These are phyloP conservation scores for Suhomyces tanzawaensis DNA, from an alignment of 805 yeast species.

Conservation along the genomic window DNA sequence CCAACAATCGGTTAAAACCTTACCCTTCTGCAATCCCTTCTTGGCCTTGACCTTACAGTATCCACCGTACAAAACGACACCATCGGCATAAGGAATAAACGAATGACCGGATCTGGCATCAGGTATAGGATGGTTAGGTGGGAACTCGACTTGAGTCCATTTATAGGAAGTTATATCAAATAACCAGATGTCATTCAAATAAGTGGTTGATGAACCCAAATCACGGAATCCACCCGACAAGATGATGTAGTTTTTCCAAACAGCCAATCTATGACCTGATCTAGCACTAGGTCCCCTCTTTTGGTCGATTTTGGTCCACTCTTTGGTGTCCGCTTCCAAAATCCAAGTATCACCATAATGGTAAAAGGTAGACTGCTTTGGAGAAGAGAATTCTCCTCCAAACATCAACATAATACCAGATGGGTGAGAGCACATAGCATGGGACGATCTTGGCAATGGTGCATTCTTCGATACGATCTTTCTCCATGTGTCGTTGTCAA, in stretches of 20 bases:
- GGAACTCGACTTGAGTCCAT: slow-evolving; percentile 88
- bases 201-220: slow-evolving; percentile 78
- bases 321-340: slow-evolving; percentile 76
- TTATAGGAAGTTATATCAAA: slow-evolving; percentile 86
- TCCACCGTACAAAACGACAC: slow-evolving; percentile 89
- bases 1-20: slow-evolving; percentile 86
- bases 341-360: slow-evolving; percentile 98
- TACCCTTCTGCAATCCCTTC: slow-evolving; percentile 87
- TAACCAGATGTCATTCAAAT: slow-evolving; percentile 84
- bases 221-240: slow-evolving; percentile 93
- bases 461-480: slow-evolving; percentile 74
- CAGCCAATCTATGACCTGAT: slow-evolving; percentile 87
- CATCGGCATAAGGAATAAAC: slow-evolving; percentile 72
- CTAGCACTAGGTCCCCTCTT: slow-evolving; percentile 79
- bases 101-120: slow-evolving; percentile 95
- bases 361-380: slow-evolving; percentile 92
- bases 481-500: slow-evolving; percentile 82
- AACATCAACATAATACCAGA: slow-evolving; percentile 81
- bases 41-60: slow-evolving; percentile 89
- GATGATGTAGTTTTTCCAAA: slow-evolving; percentile 87
- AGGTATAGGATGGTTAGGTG: slow-evolving; percentile 75
- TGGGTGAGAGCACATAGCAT: slow-evolving; percentile 91
- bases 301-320: slow-evolving; percentile 84
- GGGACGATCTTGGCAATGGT: slow-evolving; percentile 91
- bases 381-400: slow-evolving; percentile 97